Evolutionary conservation across 352 stramenopile genomes (phyloP).

Genomic region (Aphanomyces stellatus): DNA sequence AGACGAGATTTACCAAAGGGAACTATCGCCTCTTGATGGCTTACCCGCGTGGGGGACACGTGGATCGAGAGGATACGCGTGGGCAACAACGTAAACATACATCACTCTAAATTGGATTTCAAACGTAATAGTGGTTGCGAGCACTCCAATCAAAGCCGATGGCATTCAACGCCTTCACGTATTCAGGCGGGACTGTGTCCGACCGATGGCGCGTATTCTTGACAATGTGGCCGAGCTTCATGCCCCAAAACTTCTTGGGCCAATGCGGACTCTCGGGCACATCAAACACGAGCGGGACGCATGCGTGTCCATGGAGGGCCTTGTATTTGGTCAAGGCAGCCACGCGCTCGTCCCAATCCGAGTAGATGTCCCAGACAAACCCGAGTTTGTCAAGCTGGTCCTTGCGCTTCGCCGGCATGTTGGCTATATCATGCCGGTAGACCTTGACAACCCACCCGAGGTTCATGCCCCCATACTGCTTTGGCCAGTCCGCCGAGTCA

Average conservation of each 20-base stretch:
- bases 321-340: constrained; percentile 66
- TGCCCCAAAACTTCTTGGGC: constrained; percentile 6
- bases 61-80: too few relatives aligned
- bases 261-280: constrained; percentile 83
- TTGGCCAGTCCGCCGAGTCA: not conserved
- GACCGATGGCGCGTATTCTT: not conserved
- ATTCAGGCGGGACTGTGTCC: not conserved
- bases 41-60: too few relatives aligned
- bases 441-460: not conserved
- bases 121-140: not conserved
- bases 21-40: too few relatives aligned
- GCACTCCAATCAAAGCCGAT: not conserved
- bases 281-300: constrained; percentile 84
- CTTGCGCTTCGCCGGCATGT: not conserved
- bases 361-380: constrained; percentile 15
- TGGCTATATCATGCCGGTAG: not conserved
- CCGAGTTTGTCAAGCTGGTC: not conserved
- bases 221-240: constrained; percentile 10
- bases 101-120: not conserved
- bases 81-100: too few relatives aligned
- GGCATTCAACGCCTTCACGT: not conserved
- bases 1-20: too few relatives aligned
- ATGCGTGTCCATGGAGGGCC: constrained; percentile 75
- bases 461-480: not conserved
- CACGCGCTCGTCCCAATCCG: constrained; percentile 19